phyloP scores from a whole-genome alignment of 2,329 filamentous ascomycete genomes.

The Westerdykella ornata region DNA sequence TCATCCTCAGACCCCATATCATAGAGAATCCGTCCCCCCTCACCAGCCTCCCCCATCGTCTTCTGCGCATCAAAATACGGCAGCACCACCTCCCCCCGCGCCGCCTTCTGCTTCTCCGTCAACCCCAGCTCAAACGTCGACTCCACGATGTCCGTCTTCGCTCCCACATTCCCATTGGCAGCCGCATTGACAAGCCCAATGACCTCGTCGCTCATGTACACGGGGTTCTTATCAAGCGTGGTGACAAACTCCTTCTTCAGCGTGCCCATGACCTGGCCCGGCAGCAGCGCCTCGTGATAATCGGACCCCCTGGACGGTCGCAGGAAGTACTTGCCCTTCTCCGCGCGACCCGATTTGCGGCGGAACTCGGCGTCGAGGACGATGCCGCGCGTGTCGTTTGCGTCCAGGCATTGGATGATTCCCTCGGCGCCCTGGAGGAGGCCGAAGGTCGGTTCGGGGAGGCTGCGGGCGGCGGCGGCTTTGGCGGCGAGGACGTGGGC shows the following conservation, averaged over 20 bases:
- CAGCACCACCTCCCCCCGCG: conserved; percentile 81
- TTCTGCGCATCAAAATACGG: conserved; percentile 97
- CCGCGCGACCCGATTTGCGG: conserved; percentile 70
- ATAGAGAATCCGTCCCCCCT: conserved; percentile 89
- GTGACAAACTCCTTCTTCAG: conserved; percentile 47
- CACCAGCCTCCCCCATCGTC: conserved; percentile 54
- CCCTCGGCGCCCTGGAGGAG: conserved; percentile 72
- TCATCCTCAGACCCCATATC: conserved; percentile 96
- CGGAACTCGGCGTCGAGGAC: conserved; percentile 83
- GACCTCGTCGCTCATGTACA: conserved; percentile 22
- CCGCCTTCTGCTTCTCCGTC: conserved; percentile 82
- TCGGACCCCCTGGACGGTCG: conserved; percentile 13
- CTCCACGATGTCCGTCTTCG: conserved; percentile 34
- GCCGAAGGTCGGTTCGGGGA: conserved; percentile 71
- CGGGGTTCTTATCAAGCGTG: conserved; percentile 67
- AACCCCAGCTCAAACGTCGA: conserved; percentile 81
- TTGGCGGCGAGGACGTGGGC: conserved; percentile 67
- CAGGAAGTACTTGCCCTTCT: conserved; percentile 62
- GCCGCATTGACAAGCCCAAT: conserved; percentile 20
- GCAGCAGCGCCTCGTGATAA: conserved; percentile 11
- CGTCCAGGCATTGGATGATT: conserved; percentile 60
- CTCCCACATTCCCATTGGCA: conserved; percentile 9
- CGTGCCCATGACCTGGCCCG: conserved; percentile 18
- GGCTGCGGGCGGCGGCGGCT: conserved; percentile 66
- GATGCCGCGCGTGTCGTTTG: conserved; percentile 51